Percentiles rank a stretch among this genome's conserved stretches.
Conservation (phyloP, 805 yeast species). For the Cyberlindnera xylosilytica region DNA sequence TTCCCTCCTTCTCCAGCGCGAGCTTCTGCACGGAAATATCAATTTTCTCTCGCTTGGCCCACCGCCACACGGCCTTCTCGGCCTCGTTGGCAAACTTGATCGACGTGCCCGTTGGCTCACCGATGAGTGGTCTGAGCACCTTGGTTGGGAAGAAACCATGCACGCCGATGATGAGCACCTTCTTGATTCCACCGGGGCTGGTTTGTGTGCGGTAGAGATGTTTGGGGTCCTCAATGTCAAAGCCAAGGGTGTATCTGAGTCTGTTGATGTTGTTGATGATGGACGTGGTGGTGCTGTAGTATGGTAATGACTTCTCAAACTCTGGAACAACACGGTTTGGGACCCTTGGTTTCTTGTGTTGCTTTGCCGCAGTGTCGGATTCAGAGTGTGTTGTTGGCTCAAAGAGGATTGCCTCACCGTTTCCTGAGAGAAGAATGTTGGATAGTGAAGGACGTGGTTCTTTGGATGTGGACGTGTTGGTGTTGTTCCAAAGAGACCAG, state of each 20-base stretch:
- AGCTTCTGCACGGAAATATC: constrained; percentile 69
- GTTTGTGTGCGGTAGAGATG: constrained; percentile 24
- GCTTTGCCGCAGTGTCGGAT: constrained; percentile 1
- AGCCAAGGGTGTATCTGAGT: constrained; percentile 24
- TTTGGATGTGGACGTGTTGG: constrained; percentile 4
- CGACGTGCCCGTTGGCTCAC: constrained; percentile 97
- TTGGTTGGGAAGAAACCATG: constrained; percentile 95
- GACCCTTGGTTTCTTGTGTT: constrained; percentile 2
- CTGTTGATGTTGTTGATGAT: constrained; percentile 23
- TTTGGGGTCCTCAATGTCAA: constrained; percentile 25
- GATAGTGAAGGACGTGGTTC: constrained; percentile 12
- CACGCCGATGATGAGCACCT: constrained; percentile 82
- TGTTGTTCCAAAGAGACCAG: constrained; percentile 28
- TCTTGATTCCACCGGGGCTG: constrained; percentile 35
- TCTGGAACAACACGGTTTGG: constrained; percentile 27
- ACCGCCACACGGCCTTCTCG: constrained; percentile 67
- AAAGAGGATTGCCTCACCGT: constrained; percentile 26
- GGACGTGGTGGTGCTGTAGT: constrained; percentile 15
- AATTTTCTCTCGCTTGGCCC: constrained; percentile 40
- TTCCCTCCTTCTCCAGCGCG: constrained; percentile 93
- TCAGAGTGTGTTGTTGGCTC: constrained; percentile 16
- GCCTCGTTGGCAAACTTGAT: constrained; percentile 88
- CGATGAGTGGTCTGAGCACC: constrained; percentile 80
- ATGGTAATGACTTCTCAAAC: constrained; percentile 25
- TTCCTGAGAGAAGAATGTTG: constrained; percentile 20